Conservation (phyloP, 306 rosid species). For the Begonia fuchsioides region DNA sequence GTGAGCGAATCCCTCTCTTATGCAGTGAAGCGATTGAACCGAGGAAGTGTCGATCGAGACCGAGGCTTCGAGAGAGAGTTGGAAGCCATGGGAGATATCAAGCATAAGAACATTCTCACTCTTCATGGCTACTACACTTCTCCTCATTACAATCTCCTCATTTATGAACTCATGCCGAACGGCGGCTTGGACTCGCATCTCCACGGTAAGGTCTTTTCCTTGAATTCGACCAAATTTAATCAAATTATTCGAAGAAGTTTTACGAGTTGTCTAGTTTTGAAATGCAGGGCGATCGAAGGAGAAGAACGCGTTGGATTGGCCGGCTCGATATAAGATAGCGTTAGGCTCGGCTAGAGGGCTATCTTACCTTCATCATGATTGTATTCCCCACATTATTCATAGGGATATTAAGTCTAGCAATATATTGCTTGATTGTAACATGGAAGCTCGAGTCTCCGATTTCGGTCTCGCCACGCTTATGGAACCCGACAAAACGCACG, state of each 20-base stretch:
- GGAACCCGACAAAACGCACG: conserved; percentile 86
- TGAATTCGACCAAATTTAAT: too few relatives aligned
- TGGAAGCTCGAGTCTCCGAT: conserved; percentile 80
- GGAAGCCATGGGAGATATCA: conserved; percentile 87
- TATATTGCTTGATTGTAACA: conserved; percentile 63
- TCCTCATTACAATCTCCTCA: conserved; percentile 72
- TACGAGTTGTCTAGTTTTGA: not conserved
- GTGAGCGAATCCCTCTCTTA: conserved; percentile 41
- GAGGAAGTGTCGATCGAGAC: conserved; percentile 76
- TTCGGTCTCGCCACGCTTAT: conserved; percentile 79
- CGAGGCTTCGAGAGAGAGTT: conserved; percentile 76
- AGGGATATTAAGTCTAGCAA: conserved; percentile 93
- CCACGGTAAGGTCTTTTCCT: conserved; percentile 30
- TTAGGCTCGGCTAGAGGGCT: conserved; percentile 88
- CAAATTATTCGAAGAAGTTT: not conserved
- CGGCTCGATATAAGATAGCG: conserved; percentile 61
- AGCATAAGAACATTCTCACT: conserved; percentile 67
- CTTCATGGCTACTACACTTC: conserved; percentile 84
- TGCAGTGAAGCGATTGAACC: conserved; percentile 68
- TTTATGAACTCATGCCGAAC: conserved; percentile 77
- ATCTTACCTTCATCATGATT: conserved; percentile 86
- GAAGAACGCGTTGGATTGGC: conserved; percentile 56
- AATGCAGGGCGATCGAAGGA: conserved; percentile 42
- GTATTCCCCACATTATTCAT: conserved; percentile 89
- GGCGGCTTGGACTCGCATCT: conserved; percentile 69